A percentile compares a stretch with the other conserved stretches of the same genome.
Evolutionary conservation across 495 filamentous ascomycete species (phyloP).

Genomic region (Penicillium bovifimosum): DNA sequence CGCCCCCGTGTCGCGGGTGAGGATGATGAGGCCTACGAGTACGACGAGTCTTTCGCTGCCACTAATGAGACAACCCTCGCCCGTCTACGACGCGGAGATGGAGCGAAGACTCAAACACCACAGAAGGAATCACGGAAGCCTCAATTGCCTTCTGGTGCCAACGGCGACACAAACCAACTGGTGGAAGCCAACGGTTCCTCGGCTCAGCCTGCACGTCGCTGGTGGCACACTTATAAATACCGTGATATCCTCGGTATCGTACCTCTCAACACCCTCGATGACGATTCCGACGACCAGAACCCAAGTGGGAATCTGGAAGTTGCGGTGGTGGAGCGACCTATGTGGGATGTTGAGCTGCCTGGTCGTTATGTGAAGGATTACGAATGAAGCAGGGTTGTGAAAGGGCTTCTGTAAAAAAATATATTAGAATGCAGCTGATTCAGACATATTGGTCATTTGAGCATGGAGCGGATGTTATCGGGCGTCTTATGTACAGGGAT

Average conservation of each 20-base stretch:
- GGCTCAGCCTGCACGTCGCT: constrained; percentile 30
- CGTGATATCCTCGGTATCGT: constrained; percentile 85
- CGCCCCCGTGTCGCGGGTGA: constrained; percentile 38
- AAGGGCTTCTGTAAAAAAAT: constrained; percentile 3
- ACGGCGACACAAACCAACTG: constrained; percentile 27
- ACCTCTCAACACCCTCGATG: constrained; percentile 44
- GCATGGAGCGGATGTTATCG: constrained; percentile 20
- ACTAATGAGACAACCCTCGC: constrained; percentile 29
- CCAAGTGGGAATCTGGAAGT: constrained; percentile 58
- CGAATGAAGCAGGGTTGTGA: constrained; percentile 40
- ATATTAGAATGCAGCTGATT: constrained; percentile 6
- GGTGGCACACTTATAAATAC: constrained; percentile 87
- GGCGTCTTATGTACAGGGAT: constrained; percentile 22
- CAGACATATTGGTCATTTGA: constrained; percentile 14
- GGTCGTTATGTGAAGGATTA: constrained; percentile 65
- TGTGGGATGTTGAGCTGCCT: constrained; percentile 77
- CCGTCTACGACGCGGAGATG: constrained; percentile 30
- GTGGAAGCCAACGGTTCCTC: constrained; percentile 15
- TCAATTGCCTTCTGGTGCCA: constrained; percentile 7
- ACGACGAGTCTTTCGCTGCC: constrained; percentile 31
- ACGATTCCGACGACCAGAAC: constrained; percentile 19
- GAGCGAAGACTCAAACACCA: constrained; percentile 33
- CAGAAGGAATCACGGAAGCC: constrained; percentile 21
- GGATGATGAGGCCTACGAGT: constrained; percentile 42
- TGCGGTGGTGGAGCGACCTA: constrained; percentile 78